phyloP scores from a whole-genome alignment of 2,329 filamentous ascomycete species.

The Torrubiellomyces zombiae region DNA sequence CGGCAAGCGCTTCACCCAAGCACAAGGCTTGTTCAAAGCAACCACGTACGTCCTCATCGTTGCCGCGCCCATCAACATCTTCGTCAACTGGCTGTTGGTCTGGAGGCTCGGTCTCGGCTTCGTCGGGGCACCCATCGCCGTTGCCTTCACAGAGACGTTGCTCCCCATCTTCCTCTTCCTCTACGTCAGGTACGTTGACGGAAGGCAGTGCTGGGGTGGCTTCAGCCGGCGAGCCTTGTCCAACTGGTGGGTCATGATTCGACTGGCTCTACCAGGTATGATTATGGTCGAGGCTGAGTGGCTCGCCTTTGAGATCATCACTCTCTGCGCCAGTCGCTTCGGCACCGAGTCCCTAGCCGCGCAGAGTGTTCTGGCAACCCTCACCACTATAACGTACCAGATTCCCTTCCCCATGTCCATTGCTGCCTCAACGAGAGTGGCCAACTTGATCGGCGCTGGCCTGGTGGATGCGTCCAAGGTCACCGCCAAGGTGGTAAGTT shows the following conservation, averaged over 20 bases:
- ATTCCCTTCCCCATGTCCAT: conserved; percentile 86
- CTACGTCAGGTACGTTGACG: conserved; percentile 60
- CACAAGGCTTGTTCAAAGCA: conserved; percentile 65
- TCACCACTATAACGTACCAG: conserved; percentile 71
- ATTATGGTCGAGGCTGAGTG: conserved; percentile 92
- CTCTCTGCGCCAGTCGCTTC: conserved; percentile 65
- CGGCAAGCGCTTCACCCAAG: conserved; percentile 67
- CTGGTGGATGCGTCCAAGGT: conserved; percentile 66
- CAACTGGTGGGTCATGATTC: conserved; percentile 73
- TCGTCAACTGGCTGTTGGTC: conserved; percentile 65
- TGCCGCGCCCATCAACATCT: conserved; percentile 59
- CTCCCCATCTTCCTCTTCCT: conserved; percentile 61
- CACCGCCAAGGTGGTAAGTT: conserved; percentile 55
- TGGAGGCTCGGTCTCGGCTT: conserved; percentile 57
- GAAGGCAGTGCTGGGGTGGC: conserved; percentile 70
- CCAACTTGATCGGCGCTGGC: conserved; percentile 80
- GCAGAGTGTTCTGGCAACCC: conserved; percentile 67
- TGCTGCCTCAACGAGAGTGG: conserved; percentile 72
- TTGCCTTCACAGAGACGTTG: conserved; percentile 61
- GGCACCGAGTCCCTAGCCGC: conserved; percentile 69
- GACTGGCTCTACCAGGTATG: conserved; percentile 73
- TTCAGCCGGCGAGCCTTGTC: conserved; percentile 52
- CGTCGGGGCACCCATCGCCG: conserved; percentile 66
- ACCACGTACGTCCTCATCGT: conserved; percentile 63
- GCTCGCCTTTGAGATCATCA: conserved; percentile 82